Conservation (phyloP, 148 eudicot genomes). For the Camellia granthamiana region DNA sequence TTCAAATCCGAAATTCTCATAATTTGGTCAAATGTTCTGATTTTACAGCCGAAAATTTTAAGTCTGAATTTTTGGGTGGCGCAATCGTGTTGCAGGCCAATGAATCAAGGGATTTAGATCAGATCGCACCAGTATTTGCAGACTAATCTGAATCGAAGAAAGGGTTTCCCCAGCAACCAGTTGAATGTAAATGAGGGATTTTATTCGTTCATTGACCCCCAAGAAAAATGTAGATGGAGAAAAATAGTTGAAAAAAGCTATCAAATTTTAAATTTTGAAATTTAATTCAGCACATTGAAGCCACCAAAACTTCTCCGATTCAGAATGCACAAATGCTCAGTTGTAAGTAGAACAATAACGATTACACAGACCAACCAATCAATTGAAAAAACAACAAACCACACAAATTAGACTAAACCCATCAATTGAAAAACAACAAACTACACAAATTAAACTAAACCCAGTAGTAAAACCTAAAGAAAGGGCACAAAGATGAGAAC, state of each 20-base stretch:
- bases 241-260: too few relatives aligned
- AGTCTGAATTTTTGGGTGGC: background rate
- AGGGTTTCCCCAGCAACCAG: too few relatives aligned
- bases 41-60: background rate
- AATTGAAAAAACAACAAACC: background rate
- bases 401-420: background rate
- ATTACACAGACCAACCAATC: background rate
- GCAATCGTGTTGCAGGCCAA: background rate
- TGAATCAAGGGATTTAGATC: background rate
- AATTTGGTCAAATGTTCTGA: background rate
- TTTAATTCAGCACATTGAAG: too few relatives aligned
- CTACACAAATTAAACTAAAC: background rate
- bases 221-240: background rate
- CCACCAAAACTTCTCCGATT: background rate
- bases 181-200: too few relatives aligned
- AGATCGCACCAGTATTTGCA: too few relatives aligned
- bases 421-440: conserved; percentile 7
- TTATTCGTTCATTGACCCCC: background rate
- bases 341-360: background rate
- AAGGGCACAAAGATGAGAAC: conserved; percentile 33
- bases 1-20: background rate
- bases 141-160: too few relatives aligned
- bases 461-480: conserved; percentile 14
- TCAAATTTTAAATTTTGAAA: too few relatives aligned
- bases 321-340: background rate